A percentile compares a stretch with the other conserved stretches of the same genome.
These are phyloP conservation scores for Xylaria digitata DNA, from an alignment of 2,329 filamentous ascomycete genomes.

Conservation along the genomic window DNA sequence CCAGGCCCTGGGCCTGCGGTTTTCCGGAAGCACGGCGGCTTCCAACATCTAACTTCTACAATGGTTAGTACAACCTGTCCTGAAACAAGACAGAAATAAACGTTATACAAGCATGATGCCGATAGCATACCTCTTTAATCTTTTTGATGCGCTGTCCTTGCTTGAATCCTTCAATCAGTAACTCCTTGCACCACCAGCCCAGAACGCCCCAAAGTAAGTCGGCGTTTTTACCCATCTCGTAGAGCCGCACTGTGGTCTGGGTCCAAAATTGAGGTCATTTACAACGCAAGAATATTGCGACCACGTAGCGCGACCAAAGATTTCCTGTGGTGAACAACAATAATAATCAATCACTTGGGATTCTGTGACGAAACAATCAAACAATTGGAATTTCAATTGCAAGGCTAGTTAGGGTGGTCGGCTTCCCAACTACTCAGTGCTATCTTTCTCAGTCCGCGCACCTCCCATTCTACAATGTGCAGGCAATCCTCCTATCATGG, in stretches of 20 bases:
- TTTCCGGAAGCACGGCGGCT: not conserved
- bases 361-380: not conserved
- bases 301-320: not conserved
- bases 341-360: not conserved
- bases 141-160: constrained; percentile 3
- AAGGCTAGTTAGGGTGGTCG: not conserved
- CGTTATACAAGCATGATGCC: not conserved
- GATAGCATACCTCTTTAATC: constrained; percentile 7
- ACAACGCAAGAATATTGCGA: too few relatives aligned
- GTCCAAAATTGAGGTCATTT: not conserved
- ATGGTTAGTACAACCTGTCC: not conserved
- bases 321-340: not conserved
- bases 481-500: too few relatives aligned
- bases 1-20: not conserved
- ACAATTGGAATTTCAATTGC: not conserved
- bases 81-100: not conserved
- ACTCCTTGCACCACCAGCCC: not conserved
- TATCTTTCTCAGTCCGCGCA: not conserved
- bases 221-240: not conserved
- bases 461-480: too few relatives aligned
- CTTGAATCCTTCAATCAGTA: not conserved
- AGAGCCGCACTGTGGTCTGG: not conserved
- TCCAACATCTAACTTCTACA: constrained; percentile 1
- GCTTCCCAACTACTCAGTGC: too few relatives aligned
- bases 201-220: not conserved